Conservation (phyloP, 2,329 filamentous ascomycete species). For the Alternaria infectoria region DNA sequence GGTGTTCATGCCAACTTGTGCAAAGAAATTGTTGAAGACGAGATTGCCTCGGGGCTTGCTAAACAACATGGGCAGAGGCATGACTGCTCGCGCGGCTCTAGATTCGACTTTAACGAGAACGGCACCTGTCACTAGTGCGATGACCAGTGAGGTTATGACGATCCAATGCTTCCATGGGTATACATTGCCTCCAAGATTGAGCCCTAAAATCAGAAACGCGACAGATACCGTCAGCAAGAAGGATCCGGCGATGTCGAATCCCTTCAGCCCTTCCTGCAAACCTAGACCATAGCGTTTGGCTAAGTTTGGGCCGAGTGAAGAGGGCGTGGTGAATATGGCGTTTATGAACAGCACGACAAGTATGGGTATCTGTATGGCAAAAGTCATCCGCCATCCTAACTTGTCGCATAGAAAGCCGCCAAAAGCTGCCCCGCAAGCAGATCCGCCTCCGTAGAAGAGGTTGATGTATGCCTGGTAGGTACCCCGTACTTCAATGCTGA, state of each 20-base stretch:
- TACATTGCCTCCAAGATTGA: constrained; percentile 61
- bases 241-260: constrained; percentile 59
- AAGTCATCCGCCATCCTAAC: constrained; percentile 77
- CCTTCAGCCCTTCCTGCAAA: constrained; percentile 52
- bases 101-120: constrained; percentile 53
- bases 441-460: constrained; percentile 63
- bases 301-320: constrained; percentile 54
- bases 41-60: constrained; percentile 56
- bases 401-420: constrained; percentile 73
- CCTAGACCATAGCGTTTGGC: constrained; percentile 50
- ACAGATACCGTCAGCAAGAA: constrained; percentile 55
- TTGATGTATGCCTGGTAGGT: constrained; percentile 75
- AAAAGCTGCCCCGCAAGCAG: constrained; percentile 67
- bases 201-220: constrained; percentile 57
- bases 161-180: constrained; percentile 59
- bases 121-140: constrained; percentile 48
- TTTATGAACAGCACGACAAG: constrained; percentile 55
- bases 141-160: constrained; percentile 55
- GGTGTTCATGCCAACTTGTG: constrained; percentile 57
- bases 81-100: constrained; percentile 51
- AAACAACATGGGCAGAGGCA: constrained; percentile 57
- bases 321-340: constrained; percentile 52
- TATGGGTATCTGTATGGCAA: constrained; percentile 59
- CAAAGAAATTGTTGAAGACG: constrained; percentile 61
- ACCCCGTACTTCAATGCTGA: constrained; percentile 75